Evolutionary conservation across 2,329 filamentous ascomycete species (phyloP).

Genomic region (Zasmidium citrigriseum): DNA sequence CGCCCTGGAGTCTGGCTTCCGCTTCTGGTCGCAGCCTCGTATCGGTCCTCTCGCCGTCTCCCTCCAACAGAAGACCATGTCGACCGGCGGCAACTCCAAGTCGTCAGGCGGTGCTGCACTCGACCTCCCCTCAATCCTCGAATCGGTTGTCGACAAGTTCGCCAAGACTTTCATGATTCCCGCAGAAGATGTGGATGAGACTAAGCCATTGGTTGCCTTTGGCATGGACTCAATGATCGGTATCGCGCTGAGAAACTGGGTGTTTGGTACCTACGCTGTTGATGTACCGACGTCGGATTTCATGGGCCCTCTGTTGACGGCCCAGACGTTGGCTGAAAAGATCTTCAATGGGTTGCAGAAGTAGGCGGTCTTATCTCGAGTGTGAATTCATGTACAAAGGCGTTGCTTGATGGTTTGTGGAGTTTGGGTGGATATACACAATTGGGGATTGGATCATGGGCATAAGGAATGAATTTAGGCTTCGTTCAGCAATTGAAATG

Average conservation of each 20-base stretch:
- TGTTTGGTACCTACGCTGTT: not conserved
- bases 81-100: not conserved
- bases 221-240: constrained; percentile 8
- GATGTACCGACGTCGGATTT: not conserved
- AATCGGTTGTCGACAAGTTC: not conserved
- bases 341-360: not conserved
- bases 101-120: not conserved
- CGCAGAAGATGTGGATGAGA: not conserved
- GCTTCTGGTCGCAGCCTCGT: not conserved
- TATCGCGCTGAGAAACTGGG: not conserved
- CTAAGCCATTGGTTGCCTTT: not conserved
- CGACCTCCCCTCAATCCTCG: not conserved
- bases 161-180: not conserved
- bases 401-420: not conserved
- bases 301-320: not conserved
- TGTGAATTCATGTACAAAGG: not conserved
- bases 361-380: constrained; percentile 3
- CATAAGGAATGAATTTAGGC: not conserved
- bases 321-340: not conserved
- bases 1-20: not conserved
- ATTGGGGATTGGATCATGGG: not conserved
- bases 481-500: not conserved
- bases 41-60: not conserved
- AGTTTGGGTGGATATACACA: not conserved
- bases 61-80: not conserved